Percentiles rank a stretch among this genome's conserved stretches.
phyloP scores from a whole-genome alignment of 805 yeast species.

The Nakazawaea peltata region DNA sequence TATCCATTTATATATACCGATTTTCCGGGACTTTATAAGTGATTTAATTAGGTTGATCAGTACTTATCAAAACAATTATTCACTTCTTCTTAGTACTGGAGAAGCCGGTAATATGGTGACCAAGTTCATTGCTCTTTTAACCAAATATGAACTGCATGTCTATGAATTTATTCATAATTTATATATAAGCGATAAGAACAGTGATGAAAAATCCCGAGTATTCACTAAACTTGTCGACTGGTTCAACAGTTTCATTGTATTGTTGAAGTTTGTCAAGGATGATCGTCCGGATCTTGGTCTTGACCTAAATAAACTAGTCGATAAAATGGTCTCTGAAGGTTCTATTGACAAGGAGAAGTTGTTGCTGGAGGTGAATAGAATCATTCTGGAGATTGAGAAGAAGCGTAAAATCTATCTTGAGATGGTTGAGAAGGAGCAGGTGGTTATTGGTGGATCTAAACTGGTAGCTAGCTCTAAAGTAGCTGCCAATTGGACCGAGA shows the following conservation, averaged over 20 bases:
- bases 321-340: slow-evolving; percentile 10
- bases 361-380: slow-evolving; percentile 28
- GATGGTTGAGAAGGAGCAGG: slow-evolving; percentile 14
- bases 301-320: slow-evolving; percentile 32
- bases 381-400: slow-evolving; percentile 27
- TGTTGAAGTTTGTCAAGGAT: slow-evolving; percentile 54
- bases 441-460: slow-evolving; percentile 7
- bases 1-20: slow-evolving; percentile 55
- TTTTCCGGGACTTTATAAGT: slow-evolving; percentile 55
- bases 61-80: slow-evolving; percentile 15
- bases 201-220: slow-evolving; percentile 31
- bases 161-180: slow-evolving; percentile 74
- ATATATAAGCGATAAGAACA: slow-evolving; percentile 65
- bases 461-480: slow-evolving; percentile 12
- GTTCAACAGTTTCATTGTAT: slow-evolving; percentile 59
- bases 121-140: slow-evolving; percentile 54
- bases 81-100: slow-evolving; percentile 19
- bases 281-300: slow-evolving; percentile 32
- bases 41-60: slow-evolving; percentile 54
- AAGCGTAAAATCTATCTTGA: slow-evolving; percentile 32
- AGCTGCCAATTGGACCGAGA: slow-evolving; percentile 34
- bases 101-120: slow-evolving; percentile 60
- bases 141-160: slow-evolving; percentile 63
- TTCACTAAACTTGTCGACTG: slow-evolving; percentile 69
- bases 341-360: slow-evolving; percentile 26